These are phyloP conservation scores for Hanseniaspora lindneri DNA, from an alignment of 805 yeast species.

Conservation along the genomic window DNA sequence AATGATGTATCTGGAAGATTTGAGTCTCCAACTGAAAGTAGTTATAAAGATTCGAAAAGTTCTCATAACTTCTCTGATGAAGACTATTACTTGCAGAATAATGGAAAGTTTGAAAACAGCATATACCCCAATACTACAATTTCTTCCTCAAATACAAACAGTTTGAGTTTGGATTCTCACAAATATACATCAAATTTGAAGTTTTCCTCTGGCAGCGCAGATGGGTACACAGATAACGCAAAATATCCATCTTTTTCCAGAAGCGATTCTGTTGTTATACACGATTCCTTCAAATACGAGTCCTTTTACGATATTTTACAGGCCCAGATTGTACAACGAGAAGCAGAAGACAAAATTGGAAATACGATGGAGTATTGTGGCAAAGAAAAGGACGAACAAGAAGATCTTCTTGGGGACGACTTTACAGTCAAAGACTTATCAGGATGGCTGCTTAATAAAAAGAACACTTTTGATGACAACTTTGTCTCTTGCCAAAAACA, in stretches of 20 bases:
- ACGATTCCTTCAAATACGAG: background rate
- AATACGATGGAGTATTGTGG: background rate
- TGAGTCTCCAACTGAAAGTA: background rate
- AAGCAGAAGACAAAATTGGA: background rate
- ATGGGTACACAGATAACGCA: constrained; percentile 13
- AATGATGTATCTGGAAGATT: background rate
- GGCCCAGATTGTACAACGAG: background rate
- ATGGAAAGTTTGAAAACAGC: background rate
- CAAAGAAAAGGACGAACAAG: background rate
- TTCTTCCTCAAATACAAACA: background rate
- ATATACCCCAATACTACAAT: constrained; percentile 17
- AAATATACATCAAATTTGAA: background rate
- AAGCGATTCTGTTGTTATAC: background rate
- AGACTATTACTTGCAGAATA: background rate
- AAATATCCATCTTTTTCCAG: background rate
- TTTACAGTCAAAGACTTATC: constrained; percentile 25
- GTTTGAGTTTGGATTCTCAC: background rate
- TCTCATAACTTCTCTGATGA: background rate
- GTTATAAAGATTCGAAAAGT: background rate
- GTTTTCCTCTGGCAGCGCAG: background rate
- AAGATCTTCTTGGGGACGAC: constrained; percentile 1
- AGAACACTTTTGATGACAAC: background rate
- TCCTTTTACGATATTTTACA: background rate
- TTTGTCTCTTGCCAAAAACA: background rate
- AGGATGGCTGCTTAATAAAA: constrained; percentile 48